Evolutionary conservation across 441 rosid species (phyloP).

Genomic region (Euphorbia schlechtendalii): DNA sequence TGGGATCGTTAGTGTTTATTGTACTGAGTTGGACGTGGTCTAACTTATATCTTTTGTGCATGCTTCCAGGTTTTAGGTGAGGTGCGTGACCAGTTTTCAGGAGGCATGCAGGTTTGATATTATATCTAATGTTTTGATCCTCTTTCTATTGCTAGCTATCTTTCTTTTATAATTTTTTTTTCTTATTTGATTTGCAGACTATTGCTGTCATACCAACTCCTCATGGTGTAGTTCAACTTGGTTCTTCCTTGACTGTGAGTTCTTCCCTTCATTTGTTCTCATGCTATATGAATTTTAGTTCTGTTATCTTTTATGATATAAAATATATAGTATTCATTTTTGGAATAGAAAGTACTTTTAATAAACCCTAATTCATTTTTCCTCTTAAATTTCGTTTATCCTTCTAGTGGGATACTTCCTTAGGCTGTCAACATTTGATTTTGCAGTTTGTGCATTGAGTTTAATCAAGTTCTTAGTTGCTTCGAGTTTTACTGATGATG

Average conservation of each 20-base stretch:
- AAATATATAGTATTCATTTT: not conserved
- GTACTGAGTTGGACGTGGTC: not conserved
- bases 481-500: constrained; percentile 14
- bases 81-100: constrained; percentile 69
- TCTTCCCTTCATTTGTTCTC: constrained; percentile 1
- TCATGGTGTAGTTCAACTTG: constrained; percentile 88
- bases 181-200: constrained; percentile 46
- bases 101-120: constrained; percentile 78
- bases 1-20: not conserved
- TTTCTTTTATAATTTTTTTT: constrained; percentile 10
- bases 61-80: constrained; percentile 58
- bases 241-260: constrained; percentile 72
- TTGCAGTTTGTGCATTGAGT: constrained; percentile 14
- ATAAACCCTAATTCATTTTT: not conserved
- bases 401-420: no score
- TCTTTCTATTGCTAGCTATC: constrained; percentile 1
- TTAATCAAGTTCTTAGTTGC: constrained; percentile 1
- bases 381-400: no score
- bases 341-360: not conserved
- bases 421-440: not conserved
- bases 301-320: no score
- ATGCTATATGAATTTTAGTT: no score
- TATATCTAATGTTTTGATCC: constrained; percentile 12
- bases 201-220: constrained; percentile 77
- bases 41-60: constrained; percentile 18